Percentiles rank a stretch among this genome's conserved stretches.
Conservation (phyloP, 1,139 yeast genomes). For the Candida freyschussii region DNA sequence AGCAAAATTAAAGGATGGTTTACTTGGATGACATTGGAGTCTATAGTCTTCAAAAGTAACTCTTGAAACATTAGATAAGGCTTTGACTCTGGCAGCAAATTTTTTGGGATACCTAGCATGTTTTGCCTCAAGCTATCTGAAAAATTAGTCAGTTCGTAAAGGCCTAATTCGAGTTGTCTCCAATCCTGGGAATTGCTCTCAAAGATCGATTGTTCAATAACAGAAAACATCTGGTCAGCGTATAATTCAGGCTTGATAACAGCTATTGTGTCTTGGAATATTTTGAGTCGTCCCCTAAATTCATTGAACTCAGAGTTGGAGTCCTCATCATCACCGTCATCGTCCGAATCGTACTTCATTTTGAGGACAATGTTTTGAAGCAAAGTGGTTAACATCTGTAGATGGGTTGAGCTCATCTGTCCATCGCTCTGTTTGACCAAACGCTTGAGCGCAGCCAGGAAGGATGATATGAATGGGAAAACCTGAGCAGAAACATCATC, state of each 20-base stretch:
- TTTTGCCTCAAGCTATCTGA: constrained; percentile 79
- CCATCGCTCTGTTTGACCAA: constrained; percentile 31
- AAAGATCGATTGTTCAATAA: constrained; percentile 59
- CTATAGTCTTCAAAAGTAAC: constrained; percentile 56
- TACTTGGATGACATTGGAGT: constrained; percentile 47
- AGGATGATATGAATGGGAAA: constrained; percentile 74
- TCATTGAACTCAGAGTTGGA: constrained; percentile 75
- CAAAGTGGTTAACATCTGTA: constrained; percentile 53
- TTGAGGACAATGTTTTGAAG: constrained; percentile 69
- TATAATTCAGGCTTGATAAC: constrained; percentile 68
- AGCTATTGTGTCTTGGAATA: constrained; percentile 83
- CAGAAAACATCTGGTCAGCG: constrained; percentile 60
- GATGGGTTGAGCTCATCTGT: constrained; percentile 34
- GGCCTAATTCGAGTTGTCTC: constrained; percentile 82
- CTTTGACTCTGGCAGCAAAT: constrained; percentile 55
- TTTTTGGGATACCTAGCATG: constrained; percentile 61
- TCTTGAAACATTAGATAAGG: constrained; percentile 54
- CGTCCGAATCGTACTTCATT: constrained; percentile 73
- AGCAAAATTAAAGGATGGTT: constrained; percentile 78
- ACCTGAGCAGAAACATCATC: constrained; percentile 86
- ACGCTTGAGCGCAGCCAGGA: constrained; percentile 66
- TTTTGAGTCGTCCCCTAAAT: constrained; percentile 59
- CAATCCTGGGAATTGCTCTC: constrained; percentile 42
- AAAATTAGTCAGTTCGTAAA: constrained; percentile 72
- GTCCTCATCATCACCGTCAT: constrained; percentile 67